Percentiles rank a stretch among this genome's conserved stretches.
These are phyloP conservation scores for Aspergillus fructus DNA, from an alignment of 2,329 filamentous ascomycete genomes.

Conservation along the genomic window DNA sequence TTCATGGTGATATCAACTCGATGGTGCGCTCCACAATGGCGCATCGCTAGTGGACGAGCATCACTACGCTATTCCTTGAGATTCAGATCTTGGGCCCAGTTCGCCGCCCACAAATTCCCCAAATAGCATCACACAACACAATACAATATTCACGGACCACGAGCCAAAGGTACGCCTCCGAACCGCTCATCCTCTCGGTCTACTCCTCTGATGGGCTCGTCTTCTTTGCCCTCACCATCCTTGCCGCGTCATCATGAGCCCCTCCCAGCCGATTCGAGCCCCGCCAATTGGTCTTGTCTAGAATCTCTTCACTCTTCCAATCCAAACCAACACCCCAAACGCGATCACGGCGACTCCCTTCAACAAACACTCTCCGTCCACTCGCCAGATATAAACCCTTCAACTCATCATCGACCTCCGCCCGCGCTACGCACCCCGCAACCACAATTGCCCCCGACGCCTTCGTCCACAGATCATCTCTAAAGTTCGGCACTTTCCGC, in stretches of 20 bases:
- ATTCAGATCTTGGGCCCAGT: neutral
- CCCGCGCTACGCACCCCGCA: slow-evolving; percentile 13
- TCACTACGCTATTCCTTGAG: neutral
- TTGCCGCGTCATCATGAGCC: slow-evolving; percentile 12
- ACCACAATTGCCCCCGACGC: slow-evolving; percentile 6
- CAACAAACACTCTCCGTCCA: slow-evolving; percentile 7
- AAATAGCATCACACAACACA: neutral
- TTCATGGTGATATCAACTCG: neutral
- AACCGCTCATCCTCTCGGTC: too few relatives aligned
- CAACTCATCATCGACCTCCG: slow-evolving; percentile 9
- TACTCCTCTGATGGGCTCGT: too few relatives aligned
- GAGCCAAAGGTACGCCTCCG: neutral
- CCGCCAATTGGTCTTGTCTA: slow-evolving; percentile 11
- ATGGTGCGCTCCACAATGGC: neutral
- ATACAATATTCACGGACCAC: too few relatives aligned
- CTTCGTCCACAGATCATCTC: slow-evolving; percentile 7
- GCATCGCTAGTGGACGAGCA: neutral
- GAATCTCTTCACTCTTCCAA: slow-evolving; percentile 13
- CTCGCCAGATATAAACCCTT: slow-evolving; percentile 8
- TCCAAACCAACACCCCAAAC: slow-evolving; percentile 15
- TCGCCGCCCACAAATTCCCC: neutral
- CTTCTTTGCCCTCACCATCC: neutral
- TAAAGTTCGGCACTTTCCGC: slow-evolving; percentile 4
- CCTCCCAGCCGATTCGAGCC: slow-evolving; percentile 13
- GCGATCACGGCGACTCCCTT: slow-evolving; percentile 10